phyloP scores from a whole-genome alignment of 768 basidiomycete species.

The Naganishia onofrii region DNA sequence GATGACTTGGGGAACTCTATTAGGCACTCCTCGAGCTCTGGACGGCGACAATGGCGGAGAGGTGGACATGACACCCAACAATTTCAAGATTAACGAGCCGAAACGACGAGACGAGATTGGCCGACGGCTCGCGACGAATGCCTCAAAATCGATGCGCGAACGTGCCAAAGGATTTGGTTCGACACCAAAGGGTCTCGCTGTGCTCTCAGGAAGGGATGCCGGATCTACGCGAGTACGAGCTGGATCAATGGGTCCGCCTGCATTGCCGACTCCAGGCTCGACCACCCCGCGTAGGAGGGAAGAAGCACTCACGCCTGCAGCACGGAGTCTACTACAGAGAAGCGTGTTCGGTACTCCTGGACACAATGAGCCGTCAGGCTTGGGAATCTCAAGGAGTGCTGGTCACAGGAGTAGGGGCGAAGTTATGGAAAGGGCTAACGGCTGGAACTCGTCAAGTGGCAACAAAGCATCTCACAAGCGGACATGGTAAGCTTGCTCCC shows the following conservation, averaged over 20 bases:
- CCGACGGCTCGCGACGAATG: conserved; percentile 74
- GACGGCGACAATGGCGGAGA: conserved; percentile 51
- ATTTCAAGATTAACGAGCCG: conserved; percentile 73
- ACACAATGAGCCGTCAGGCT: conserved; percentile 32
- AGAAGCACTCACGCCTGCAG: conserved; percentile 83
- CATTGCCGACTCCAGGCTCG: conserved; percentile 49
- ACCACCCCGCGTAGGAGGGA: conserved; percentile 71
- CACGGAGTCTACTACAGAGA: conserved; percentile 65
- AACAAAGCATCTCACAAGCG: not conserved
- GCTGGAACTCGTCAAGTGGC: conserved; percentile 10
- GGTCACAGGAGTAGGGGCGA: conserved; percentile 65
- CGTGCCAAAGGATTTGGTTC: conserved; percentile 44
- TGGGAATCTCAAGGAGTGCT: conserved; percentile 36
- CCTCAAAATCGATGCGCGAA: conserved; percentile 70
- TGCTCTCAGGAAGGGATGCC: not conserved
- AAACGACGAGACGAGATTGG: conserved; percentile 78
- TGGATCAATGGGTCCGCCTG: conserved; percentile 31
- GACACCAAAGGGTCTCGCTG: conserved; percentile 22
- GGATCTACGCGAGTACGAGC: conserved; percentile 7
- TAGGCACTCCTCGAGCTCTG: conserved; percentile 85
- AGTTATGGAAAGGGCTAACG: conserved; percentile 57
- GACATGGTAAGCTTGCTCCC: conserved; percentile 7
- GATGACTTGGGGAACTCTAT: conserved; percentile 95
- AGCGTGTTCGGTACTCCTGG: conserved; percentile 32
- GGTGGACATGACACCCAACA: conserved; percentile 52